Evolutionary conservation across 1,139 yeast genomes (phyloP).

Genomic region (Yamadazyma triangularis): DNA sequence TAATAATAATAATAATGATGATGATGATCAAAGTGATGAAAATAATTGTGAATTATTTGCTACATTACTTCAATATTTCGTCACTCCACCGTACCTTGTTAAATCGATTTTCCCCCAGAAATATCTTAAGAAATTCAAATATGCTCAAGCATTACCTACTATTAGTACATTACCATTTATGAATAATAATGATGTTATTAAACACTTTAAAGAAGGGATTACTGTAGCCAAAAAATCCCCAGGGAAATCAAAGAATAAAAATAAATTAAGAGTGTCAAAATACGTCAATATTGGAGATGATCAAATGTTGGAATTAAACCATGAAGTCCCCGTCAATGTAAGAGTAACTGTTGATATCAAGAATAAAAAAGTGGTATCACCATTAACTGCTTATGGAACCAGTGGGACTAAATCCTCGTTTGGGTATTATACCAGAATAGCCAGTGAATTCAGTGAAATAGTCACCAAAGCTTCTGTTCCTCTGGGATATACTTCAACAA

Average conservation of each 20-base stretch:
- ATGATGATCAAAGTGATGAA: slow-evolving; percentile 3
- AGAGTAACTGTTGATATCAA: slow-evolving; percentile 76
- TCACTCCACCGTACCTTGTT: slow-evolving; percentile 81
- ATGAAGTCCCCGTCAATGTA: slow-evolving; percentile 70
- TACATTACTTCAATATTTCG: slow-evolving; percentile 69
- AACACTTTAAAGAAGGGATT: slow-evolving; percentile 59
- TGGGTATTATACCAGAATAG: slow-evolving; percentile 75
- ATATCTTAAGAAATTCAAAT: slow-evolving; percentile 48
- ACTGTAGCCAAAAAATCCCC: slow-evolving; percentile 55
- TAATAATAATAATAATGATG: slow-evolving; percentile 6
- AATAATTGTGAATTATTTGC: slow-evolving; percentile 57
- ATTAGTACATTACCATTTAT: slow-evolving; percentile 72
- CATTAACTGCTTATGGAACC: slow-evolving; percentile 64
- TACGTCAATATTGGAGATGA: slow-evolving; percentile 71
- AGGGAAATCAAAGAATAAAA: slow-evolving; percentile 31
- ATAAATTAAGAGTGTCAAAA: slow-evolving; percentile 58
- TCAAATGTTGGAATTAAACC: slow-evolving; percentile 53
- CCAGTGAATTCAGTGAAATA: slow-evolving; percentile 53
- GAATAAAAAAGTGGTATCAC: slow-evolving; percentile 62
- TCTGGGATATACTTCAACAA: slow-evolving; percentile 67
- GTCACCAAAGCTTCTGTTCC: slow-evolving; percentile 67
- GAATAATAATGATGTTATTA: slow-evolving; percentile 39
- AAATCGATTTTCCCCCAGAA: slow-evolving; percentile 50
- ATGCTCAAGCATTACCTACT: slow-evolving; percentile 69
- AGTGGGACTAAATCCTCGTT: slow-evolving; percentile 57